Evolutionary conservation across 1,284 basidiomycete genomes (phyloP).

Genomic region (Sporisorium reilianum): DNA sequence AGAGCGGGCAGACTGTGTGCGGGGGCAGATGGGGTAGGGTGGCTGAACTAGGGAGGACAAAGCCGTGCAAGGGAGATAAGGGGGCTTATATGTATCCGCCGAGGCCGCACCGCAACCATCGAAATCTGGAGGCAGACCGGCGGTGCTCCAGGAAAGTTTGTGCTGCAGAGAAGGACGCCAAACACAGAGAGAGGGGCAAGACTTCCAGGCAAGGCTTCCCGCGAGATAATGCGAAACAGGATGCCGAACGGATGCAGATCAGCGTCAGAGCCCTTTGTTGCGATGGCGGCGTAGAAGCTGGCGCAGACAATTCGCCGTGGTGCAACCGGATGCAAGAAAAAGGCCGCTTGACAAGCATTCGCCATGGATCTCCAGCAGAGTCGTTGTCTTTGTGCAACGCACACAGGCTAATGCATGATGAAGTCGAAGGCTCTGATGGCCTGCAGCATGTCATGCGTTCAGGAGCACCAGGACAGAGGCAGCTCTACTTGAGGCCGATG

Average conservation of each 20-base stretch:
- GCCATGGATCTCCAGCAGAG: too few relatives aligned
- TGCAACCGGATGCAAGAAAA: too few relatives aligned
- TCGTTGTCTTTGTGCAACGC: too few relatives aligned
- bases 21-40: neutral
- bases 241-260: conserved; percentile 5
- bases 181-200: neutral
- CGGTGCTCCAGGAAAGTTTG: neutral
- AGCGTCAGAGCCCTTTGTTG: neutral
- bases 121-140: neutral
- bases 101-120: neutral
- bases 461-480: neutral
- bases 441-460: neutral
- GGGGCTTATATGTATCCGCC: neutral
- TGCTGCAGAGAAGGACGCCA: neutral
- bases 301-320: neutral
- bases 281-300: neutral
- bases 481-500: neutral
- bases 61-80: neutral
- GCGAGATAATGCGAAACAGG: neutral
- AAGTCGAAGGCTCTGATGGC: neutral
- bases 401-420: neutral
- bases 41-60: neutral
- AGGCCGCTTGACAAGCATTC: conserved; percentile 1
- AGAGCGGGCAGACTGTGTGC: neutral
- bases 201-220: neutral